Evolutionary conservation across 495 filamentous ascomycete species (phyloP), one percentile per base, ranked within the genome.

Genomic region (Xylaria nigripes): DNA sequence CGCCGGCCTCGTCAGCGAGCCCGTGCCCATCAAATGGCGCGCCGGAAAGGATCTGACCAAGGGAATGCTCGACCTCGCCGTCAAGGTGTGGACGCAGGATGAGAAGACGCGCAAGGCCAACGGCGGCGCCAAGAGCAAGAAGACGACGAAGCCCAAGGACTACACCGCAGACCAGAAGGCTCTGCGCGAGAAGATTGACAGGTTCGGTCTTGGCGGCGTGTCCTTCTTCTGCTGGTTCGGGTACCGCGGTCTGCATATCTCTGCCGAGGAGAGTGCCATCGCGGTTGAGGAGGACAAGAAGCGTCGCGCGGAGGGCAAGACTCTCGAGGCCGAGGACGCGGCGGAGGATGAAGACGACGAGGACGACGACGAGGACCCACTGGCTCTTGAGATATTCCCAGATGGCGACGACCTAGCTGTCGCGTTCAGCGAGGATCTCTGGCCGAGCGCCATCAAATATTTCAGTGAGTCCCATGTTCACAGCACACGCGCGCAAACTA

Each of bases 141-240:
- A 73, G 65, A 64, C 48, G 12, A 54, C 67, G 49, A 65, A 72
- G 62, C 68, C 63, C 30, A 72, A 76, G 50, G 68, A 70, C 18
- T 63, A 68, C 58, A 71, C 67, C 10, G 68, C 77, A 27, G 78
- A 80, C 50, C 76, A 81, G 51, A 74, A 73, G 58, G 63, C 70
- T 1, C 59, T 82, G 50, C 72, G 72, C 66, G 69, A 73, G 46
- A 70, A 77, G 62, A 76, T 89, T 52, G 80, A 81, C 32, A 61
- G 68, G 9, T 77, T 70, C 42, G 76, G 78, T 29, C 76, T 83
- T 38, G 77, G 79, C 15, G 79, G 78, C 1, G 63, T 77, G 13
- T 89, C 83, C 72, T 95, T 97, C 75, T 97, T 96, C 67, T 78
- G 82, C 36, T 90, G 82, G 81, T 96, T 97, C 65, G 86, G 83